A percentile compares a stretch with the other conserved stretches of the same genome.
Conservation (phyloP, 257 asterid species). For the Verbena officinalis region DNA sequence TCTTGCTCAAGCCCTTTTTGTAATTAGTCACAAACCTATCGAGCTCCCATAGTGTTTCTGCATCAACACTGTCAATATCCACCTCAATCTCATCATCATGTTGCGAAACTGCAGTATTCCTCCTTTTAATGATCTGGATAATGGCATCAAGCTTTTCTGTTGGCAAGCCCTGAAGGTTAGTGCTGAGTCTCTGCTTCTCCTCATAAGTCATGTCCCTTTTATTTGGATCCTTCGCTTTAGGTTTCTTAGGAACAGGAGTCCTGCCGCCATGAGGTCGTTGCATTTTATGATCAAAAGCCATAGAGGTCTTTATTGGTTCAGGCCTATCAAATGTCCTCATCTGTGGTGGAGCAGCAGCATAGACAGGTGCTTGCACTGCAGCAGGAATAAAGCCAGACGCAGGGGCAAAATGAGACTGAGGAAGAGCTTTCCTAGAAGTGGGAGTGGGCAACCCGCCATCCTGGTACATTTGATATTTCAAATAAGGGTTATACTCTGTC, state of each 20-base stretch:
- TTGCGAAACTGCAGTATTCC: slow-evolving; percentile 76
- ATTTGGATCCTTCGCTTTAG: slow-evolving; percentile 89
- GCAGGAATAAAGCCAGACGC: slow-evolving; percentile 17
- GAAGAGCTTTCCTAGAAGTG: slow-evolving; percentile 51
- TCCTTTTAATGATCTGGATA: slow-evolving; percentile 87
- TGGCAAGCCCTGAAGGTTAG: slow-evolving; percentile 85
- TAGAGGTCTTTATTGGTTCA: slow-evolving; percentile 41
- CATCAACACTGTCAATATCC: slow-evolving; percentile 86
- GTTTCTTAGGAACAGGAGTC: slow-evolving; percentile 83
- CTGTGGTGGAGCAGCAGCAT: slow-evolving; percentile 38
- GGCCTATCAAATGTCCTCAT: slow-evolving; percentile 51
- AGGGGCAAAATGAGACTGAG: slow-evolving; percentile 47
- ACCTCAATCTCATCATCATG: slow-evolving; percentile 94
- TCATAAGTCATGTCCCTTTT: slow-evolving; percentile 96
- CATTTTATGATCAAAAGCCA: slow-evolving; percentile 49
- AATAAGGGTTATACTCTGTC: slow-evolving; percentile 55
- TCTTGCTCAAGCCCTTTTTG: slow-evolving; percentile 91
- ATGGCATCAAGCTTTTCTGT: slow-evolving; percentile 87
- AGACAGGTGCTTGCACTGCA: slow-evolving; percentile 23
- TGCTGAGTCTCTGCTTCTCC: slow-evolving; percentile 94
- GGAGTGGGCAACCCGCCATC: slow-evolving; percentile 68
- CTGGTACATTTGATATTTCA: slow-evolving; percentile 64
- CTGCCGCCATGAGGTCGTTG: slow-evolving; percentile 57
- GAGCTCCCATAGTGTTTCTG: slow-evolving; percentile 98
- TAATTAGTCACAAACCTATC: slow-evolving; percentile 93